Evolutionary conservation across 768 basidiomycete species (phyloP), one percentile per base, ranked within the genome.

Genomic region (Xanthoconium stramineum): DNA sequence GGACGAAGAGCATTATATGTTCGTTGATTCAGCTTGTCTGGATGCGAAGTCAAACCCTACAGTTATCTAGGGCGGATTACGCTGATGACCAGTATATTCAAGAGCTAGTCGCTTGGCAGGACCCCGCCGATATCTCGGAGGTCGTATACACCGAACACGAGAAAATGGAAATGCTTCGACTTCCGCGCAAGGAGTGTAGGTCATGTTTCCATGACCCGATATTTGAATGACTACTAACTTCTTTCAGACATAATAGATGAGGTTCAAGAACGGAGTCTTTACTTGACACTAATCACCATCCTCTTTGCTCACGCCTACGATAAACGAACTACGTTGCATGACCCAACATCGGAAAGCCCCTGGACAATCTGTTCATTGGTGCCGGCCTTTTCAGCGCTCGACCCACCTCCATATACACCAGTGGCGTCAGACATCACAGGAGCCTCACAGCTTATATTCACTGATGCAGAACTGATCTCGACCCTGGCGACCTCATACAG

Each of bases 1-100:
- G 81, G 86, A 93, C 62, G 84, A 83, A 63, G 90, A 92, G 63
- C 77, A 93, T 72, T 94, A 93, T 67, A 85, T 91, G 91, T 91
- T 70, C 51, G 70, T 72, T 35, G 20, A 13, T 82, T 53, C 44
- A 35, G 50, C 36, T 49, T 44, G 6, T 50, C 12, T 40, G 36
- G 24, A 36, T 20, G n/a, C 47, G 10, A 11, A 35, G 44, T 20
- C 40, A 45, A 39, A 48, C 56, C 46, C 42, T 61, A 24, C 59
- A 42, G 29, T 46, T 49, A 38, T 44, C 15, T 58, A 94, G 91
- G 79, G 91, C 91, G 3, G 91, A 94, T 69, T 92, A 79, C 61
- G 83, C 80, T 48, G 89, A 93, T 51, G 84, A 88, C 60, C 86
- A 84, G 53, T 81, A 85, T 67, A 89, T 94, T 50, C 79, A 80